phyloP scores from a whole-genome alignment of 2,329 filamentous ascomycete species.

The Scolecobasidium constrictum region DNA sequence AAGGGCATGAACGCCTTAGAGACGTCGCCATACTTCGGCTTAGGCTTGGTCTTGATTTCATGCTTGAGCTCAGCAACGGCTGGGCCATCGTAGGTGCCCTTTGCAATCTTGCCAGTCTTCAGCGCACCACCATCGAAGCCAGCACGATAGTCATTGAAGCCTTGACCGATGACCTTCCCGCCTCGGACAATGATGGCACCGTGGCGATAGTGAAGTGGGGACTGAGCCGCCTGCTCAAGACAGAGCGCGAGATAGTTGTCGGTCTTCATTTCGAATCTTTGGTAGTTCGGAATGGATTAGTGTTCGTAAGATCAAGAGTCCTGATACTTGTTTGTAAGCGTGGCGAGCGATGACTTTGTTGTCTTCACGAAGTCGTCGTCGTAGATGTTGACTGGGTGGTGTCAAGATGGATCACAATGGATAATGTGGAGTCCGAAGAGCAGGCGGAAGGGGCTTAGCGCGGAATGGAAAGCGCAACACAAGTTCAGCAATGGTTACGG shows the following conservation, averaged over 20 bases:
- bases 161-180: conserved; percentile 42
- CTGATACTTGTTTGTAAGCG: too few relatives aligned
- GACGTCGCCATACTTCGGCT: conserved; percentile 4
- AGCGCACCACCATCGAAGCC: conserved; percentile 40
- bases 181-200: conserved; percentile 41
- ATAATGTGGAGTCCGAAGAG: too few relatives aligned
- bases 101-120: conserved; percentile 34
- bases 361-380: too few relatives aligned
- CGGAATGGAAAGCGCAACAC: too few relatives aligned
- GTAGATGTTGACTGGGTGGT: too few relatives aligned
- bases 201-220: conserved; percentile 39
- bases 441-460: too few relatives aligned
- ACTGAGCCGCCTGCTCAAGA: conserved; percentile 40
- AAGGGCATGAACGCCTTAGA: conserved; percentile 27
- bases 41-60: conserved; percentile 16
- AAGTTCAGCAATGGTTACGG: too few relatives aligned
- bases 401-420: too few relatives aligned
- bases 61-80: conserved; percentile 28
- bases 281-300: too few relatives aligned
- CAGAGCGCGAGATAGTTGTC: conserved; percentile 40
- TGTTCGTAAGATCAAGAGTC: too few relatives aligned
- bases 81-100: conserved; percentile 21
- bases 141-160: conserved; percentile 39
- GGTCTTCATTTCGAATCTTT: conserved; percentile 26
- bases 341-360: too few relatives aligned